Conservation (phyloP, 1,139 yeast genomes). For the Magnusiomyces sp. region DNA sequence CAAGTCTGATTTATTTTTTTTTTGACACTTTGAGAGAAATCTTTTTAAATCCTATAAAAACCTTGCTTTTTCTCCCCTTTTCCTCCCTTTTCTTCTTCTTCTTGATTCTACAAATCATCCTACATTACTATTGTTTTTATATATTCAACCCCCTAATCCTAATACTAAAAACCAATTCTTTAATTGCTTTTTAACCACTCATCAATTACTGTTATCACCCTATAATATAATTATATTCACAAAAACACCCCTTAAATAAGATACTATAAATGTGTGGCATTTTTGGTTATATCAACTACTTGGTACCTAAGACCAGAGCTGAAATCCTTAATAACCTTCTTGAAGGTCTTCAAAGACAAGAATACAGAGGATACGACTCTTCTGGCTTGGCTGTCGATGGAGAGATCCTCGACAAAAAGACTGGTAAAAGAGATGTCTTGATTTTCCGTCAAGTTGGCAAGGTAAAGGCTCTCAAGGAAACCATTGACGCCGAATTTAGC, state of each 20-base stretch:
- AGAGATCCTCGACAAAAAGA: slow-evolving; percentile 38
- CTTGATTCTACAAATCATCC: slow-evolving; percentile 16
- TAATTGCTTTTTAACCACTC: background rate
- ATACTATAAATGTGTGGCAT: slow-evolving; percentile 55
- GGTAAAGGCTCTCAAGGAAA: slow-evolving; percentile 71
- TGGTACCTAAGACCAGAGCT: slow-evolving; percentile 86
- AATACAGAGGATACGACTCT: slow-evolving; percentile 97
- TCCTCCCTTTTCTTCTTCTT: slow-evolving; percentile 20
- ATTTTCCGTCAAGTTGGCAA: slow-evolving; percentile 86
- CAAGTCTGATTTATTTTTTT: too few relatives aligned
- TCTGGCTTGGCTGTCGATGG: slow-evolving; percentile 96
- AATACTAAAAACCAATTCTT: background rate
- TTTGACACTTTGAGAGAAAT: background rate
- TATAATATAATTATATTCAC: background rate
- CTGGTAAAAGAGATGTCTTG: slow-evolving; percentile 37
- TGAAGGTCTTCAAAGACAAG: slow-evolving; percentile 88
- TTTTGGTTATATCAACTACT: slow-evolving; percentile 94
- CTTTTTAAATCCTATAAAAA: slow-evolving; percentile 1
- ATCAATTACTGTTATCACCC: too few relatives aligned
- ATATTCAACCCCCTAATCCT: background rate
- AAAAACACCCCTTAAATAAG: background rate
- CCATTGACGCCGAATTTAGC: slow-evolving; percentile 50
- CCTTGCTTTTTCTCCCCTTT: slow-evolving; percentile 18
- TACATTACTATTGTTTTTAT: slow-evolving; percentile 8
- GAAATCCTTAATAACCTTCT: slow-evolving; percentile 82